Percentiles rank a stretch among this genome's conserved stretches.
Conservation (phyloP, 2,329 filamentous ascomycete genomes). For the Rasamsonia emersonii region DNA sequence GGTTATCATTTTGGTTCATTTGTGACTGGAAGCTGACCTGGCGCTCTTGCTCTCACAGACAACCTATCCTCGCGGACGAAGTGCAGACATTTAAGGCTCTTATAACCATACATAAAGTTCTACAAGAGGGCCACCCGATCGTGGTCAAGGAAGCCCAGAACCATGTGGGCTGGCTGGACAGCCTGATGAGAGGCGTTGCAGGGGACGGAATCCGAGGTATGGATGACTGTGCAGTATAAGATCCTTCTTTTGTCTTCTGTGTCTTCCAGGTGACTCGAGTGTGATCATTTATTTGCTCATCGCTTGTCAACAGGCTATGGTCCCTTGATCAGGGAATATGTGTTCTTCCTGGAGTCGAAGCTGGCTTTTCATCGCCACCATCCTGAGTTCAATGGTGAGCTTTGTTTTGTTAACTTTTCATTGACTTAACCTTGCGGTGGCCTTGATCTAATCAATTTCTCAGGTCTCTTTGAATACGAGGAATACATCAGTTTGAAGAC, state of each 20-base stretch:
- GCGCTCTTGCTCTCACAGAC: conserved; percentile 42
- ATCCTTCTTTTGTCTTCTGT: no score
- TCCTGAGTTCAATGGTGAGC: conserved; percentile 84
- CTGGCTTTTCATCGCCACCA: conserved; percentile 94
- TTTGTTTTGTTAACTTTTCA: not conserved
- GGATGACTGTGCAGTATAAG: conserved; percentile 7
- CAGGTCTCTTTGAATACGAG: conserved; percentile 88
- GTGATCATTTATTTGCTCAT: not conserved
- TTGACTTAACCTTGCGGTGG: not conserved
- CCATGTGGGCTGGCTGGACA: conserved; percentile 86
- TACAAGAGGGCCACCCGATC: conserved; percentile 90
- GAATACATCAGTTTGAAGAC: conserved; percentile 97
- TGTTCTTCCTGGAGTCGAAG: conserved; percentile 90
- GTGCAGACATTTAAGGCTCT: conserved; percentile 98
- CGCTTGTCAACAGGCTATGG: conserved; percentile 54
- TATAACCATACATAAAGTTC: conserved; percentile 93
- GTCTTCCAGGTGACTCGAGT: not conserved
- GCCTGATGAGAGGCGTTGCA: conserved; percentile 70
- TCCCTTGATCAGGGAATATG: conserved; percentile 91
- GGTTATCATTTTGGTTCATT: conserved; percentile 7
- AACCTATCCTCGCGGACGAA: conserved; percentile 96
- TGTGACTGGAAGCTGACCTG: not conserved
- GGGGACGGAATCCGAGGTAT: conserved; percentile 75
- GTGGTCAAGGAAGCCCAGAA: conserved; percentile 81
- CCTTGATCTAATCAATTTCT: conserved; percentile 8